Evolutionary conservation across 2,329 filamentous ascomycete species (phyloP).

Genomic region (Ceratocystiopsis minuta): DNA sequence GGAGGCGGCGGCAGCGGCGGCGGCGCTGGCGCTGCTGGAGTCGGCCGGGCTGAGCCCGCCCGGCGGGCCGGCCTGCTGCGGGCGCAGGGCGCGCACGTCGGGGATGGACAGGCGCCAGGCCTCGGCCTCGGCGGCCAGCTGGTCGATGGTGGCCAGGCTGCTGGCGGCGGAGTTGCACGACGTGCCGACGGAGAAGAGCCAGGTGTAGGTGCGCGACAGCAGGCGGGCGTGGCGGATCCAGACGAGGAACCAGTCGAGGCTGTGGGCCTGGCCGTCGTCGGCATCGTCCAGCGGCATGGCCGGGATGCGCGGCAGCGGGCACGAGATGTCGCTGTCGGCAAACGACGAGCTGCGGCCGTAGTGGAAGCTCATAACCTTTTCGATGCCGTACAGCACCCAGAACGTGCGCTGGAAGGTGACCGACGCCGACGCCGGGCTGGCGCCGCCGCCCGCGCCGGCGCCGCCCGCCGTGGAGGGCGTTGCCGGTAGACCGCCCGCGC

Average conservation of each 20-base stretch:
- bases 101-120: conserved; percentile 15
- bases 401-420: conserved; percentile 14
- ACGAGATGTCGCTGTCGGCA: conserved; percentile 16
- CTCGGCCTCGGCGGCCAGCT: conserved; percentile 13
- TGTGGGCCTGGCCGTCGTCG: not conserved
- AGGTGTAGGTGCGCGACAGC: conserved; percentile 13
- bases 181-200: conserved; percentile 15
- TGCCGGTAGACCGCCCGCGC: too few species aligned
- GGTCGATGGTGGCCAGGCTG: conserved; percentile 13
- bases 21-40: not conserved
- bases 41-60: not conserved
- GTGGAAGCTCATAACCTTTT: conserved; percentile 14
- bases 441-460: not conserved
- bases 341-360: conserved; percentile 17
- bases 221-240: conserved; percentile 13
- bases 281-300: conserved; percentile 8
- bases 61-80: conserved; percentile 5
- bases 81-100: not conserved
- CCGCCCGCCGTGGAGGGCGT: conserved; percentile 5
- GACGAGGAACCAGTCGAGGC: conserved; percentile 12
- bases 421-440: not conserved
- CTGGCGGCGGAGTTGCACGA: conserved; percentile 11
- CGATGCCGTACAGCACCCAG: conserved; percentile 13
- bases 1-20: too few species aligned
- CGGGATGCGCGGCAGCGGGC: conserved; percentile 12